Conservation (phyloP, 495 filamentous ascomycete genomes). For the Penicillium flavigenum region DNA sequence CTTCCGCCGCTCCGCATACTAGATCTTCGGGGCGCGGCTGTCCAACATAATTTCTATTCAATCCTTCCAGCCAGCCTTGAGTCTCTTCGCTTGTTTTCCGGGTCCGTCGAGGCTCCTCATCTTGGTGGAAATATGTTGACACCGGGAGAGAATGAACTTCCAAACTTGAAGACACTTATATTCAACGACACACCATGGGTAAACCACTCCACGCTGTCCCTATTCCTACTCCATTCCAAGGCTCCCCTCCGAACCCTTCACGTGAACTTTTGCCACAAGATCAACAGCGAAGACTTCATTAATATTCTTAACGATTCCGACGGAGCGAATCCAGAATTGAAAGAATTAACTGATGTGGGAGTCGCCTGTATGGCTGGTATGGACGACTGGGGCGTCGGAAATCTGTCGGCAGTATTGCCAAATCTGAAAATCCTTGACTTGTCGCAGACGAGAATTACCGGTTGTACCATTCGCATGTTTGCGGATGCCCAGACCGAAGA, state of each 20-base stretch:
- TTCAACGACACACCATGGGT: conserved; percentile 33
- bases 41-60: conserved; percentile 18
- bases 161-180: conserved; percentile 35
- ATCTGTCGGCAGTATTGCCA: conserved; percentile 19
- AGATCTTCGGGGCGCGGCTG: conserved; percentile 31
- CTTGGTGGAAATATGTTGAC: not conserved
- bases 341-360: conserved; percentile 32
- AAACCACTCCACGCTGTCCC: conserved; percentile 12
- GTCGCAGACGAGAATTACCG: conserved; percentile 39
- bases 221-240: conserved; percentile 23
- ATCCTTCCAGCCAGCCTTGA: conserved; percentile 34
- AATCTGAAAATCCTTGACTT: conserved; percentile 36
- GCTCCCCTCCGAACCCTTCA: conserved; percentile 31
- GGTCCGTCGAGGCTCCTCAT: conserved; percentile 15
- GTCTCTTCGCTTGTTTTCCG: conserved; percentile 32
- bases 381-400: conserved; percentile 22
- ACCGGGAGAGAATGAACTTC: conserved; percentile 15
- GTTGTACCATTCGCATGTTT: conserved; percentile 34
- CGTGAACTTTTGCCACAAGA: conserved; percentile 30
- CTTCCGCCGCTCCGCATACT: conserved; percentile 32
- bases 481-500: conserved; percentile 24
- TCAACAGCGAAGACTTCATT: conserved; percentile 16
- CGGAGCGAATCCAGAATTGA: conserved; percentile 7
- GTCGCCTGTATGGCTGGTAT: conserved; percentile 26
- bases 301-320: conserved; percentile 3